Evolutionary conservation across 2,329 filamentous ascomycete species (phyloP), one percentile per base, ranked within the genome.

Genomic region (Annulohypoxylon truncatum): DNA sequence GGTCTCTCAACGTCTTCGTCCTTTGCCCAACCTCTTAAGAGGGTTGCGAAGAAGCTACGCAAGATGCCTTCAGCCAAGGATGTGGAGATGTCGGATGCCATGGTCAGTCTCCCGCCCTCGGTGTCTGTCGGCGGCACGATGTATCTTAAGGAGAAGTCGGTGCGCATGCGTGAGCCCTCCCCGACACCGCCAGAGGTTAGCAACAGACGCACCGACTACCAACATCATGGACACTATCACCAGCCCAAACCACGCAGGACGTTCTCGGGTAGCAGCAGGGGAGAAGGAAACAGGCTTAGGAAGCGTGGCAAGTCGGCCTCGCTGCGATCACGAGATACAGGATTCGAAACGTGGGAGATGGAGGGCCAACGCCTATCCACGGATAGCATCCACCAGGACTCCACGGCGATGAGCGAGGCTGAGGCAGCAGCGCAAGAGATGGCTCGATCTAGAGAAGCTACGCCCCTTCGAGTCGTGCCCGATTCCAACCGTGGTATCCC

Each of bases 41-140:
- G 79, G 67, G 77, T 82, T 20, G 79, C 80, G 61, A 86, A 86
- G 79, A 87, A 86, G 75, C 77, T 87, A 51, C 83, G 86, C 59
- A 84, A 85, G 77, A 83, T 66, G 79, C 85, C 53, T 13, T 31
- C 47, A 48, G 59, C 40, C 15, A 69, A 50, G 28, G 61, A 59
- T 3, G 7, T 42, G 10, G 57, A 38, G 28, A 44, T 24, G 18
- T 18, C 64, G 10, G 71, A 74, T n/a, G 71, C 65, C 3, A 48
- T 72, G 28, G 12, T 74, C 20, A 59, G 61, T 2, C 63, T 69
- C 4, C 58, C 61, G 33, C 67, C 67, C 9, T 69, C 67, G 6
- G 51, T 28, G 10, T 66, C 67, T 13, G 24, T 44, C 3, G 64
- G 67, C 22, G 64, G 69, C 5, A 69, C 69, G 0, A 12, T 53